These are phyloP conservation scores for Zygoascus ofunaensis DNA, from an alignment of 805 yeast genomes.

Conservation along the genomic window DNA sequence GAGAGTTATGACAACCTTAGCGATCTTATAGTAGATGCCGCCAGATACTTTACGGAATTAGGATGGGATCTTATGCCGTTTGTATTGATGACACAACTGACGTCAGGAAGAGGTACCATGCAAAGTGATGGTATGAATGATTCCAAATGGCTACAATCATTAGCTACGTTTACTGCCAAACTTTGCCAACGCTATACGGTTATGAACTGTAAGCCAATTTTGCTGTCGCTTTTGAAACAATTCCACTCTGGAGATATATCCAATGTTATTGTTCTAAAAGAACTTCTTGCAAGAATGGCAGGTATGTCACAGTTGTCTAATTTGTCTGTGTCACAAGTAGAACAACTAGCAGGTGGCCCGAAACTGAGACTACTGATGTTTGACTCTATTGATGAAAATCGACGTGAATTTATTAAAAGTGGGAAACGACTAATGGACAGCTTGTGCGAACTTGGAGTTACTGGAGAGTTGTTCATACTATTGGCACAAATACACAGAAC, in stretches of 20 bases:
- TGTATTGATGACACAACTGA: slow-evolving; percentile 60
- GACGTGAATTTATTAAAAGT: slow-evolving; percentile 40
- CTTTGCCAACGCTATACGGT: slow-evolving; percentile 45
- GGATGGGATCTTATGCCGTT: slow-evolving; percentile 82
- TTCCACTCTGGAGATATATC: slow-evolving; percentile 51
- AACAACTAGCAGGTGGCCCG: slow-evolving; percentile 54
- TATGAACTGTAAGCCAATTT: slow-evolving; percentile 55
- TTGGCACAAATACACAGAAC: slow-evolving; percentile 42
- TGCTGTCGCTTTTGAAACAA: slow-evolving; percentile 51
- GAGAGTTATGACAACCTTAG: slow-evolving; percentile 88
- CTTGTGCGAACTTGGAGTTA: slow-evolving; percentile 33
- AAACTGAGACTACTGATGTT: slow-evolving; percentile 49
- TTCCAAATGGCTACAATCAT: slow-evolving; percentile 72
- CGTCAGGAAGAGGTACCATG: slow-evolving; percentile 54
- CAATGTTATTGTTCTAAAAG: slow-evolving; percentile 56
- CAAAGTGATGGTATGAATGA: slow-evolving; percentile 77
- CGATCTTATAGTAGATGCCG: slow-evolving; percentile 67
- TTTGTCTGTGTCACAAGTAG: slow-evolving; percentile 55
- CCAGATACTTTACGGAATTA: slow-evolving; percentile 60
- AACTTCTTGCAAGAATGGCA: slow-evolving; percentile 61
- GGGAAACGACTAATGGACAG: slow-evolving; percentile 43
- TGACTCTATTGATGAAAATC: slow-evolving; percentile 47
- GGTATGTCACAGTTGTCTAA: slow-evolving; percentile 68
- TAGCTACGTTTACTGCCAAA: slow-evolving; percentile 70
- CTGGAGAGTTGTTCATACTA: slow-evolving; percentile 59